A percentile compares a stretch with the other conserved stretches of the same genome.
Evolutionary conservation across 2,329 filamentous ascomycete genomes (phyloP).

Genomic region (Ophiosphaerella herpotricha): DNA sequence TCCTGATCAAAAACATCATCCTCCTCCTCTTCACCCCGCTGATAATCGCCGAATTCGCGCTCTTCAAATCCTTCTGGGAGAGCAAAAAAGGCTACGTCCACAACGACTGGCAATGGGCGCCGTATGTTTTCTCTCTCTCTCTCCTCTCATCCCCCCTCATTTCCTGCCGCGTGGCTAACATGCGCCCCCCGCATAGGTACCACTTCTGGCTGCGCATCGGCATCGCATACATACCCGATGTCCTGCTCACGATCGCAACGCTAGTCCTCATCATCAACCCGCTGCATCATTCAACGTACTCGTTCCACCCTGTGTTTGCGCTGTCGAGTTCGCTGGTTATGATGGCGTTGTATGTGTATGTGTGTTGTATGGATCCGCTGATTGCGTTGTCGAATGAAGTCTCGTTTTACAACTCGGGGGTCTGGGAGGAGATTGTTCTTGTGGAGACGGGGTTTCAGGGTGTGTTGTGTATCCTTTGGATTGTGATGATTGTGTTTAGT

Average conservation of each 20-base stretch:
- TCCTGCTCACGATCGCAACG: conserved; percentile 1
- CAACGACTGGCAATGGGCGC: neutral
- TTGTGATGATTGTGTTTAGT: conserved; percentile 3
- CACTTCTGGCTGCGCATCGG: conserved; percentile 11
- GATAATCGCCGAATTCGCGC: conserved; percentile 13
- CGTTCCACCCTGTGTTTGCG: conserved; percentile 9
- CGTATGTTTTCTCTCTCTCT: conserved; percentile 3
- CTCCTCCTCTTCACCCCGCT: conserved; percentile 14
- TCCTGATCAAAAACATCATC: conserved; percentile 10
- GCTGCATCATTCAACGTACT: conserved; percentile 1
- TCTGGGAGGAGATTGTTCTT: conserved; percentile 3
- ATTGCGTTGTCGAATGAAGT: conserved; percentile 3
- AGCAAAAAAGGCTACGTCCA: neutral
- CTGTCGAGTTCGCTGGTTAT: conserved; percentile 4
- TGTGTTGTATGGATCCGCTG: conserved; percentile 3
- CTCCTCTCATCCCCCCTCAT: neutral
- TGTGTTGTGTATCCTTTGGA: conserved; percentile 1
- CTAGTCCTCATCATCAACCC: conserved; percentile 2
- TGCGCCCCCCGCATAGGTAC: neutral
- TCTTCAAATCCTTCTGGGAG: conserved; percentile 7
- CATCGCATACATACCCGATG: conserved; percentile 7
- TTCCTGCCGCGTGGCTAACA: neutral
- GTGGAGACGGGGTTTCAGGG: conserved; percentile 5
- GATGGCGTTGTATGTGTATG: conserved; percentile 3
- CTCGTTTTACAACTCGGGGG: neutral